Evolutionary conservation across 1,284 basidiomycete genomes (phyloP).

Genomic region (Hemileia vastatrix): DNA sequence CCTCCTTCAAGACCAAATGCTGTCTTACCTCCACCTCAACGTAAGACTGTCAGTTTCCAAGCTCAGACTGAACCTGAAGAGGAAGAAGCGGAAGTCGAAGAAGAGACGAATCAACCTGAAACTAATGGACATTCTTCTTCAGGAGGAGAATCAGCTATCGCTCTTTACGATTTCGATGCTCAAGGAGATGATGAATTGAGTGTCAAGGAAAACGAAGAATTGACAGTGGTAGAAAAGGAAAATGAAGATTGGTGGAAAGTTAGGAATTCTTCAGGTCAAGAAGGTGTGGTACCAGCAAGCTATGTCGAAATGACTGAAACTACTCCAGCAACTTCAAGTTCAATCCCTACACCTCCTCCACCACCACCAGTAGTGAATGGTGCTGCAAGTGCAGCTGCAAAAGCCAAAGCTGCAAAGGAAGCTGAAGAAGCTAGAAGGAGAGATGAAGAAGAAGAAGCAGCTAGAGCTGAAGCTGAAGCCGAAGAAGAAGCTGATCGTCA

Average conservation of each 20-base stretch:
- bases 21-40: slow-evolving; percentile 30
- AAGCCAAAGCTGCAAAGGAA: slow-evolving; percentile 41
- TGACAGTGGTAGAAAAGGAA: slow-evolving; percentile 72
- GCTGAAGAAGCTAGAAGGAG: slow-evolving; percentile 35
- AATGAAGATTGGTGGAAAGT: slow-evolving; percentile 98
- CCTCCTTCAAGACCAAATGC: slow-evolving; percentile 29
- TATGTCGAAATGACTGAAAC: slow-evolving; percentile 66
- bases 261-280: slow-evolving; percentile 58
- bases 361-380: slow-evolving; percentile 37
- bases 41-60: slow-evolving; percentile 34
- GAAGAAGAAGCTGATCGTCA: slow-evolving; percentile 35
- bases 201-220: slow-evolving; percentile 70
- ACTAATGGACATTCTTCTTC: slow-evolving; percentile 7
- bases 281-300: slow-evolving; percentile 92
- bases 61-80: slow-evolving; percentile 13
- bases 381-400: slow-evolving; percentile 47
- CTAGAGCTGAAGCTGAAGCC: slow-evolving; percentile 30
- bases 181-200: slow-evolving; percentile 88
- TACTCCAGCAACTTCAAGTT: slow-evolving; percentile 15
- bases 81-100: slow-evolving; percentile 8
- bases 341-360: background rate
- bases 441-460: slow-evolving; percentile 51
- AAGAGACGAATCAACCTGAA: background rate
- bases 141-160: slow-evolving; percentile 53
- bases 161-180: slow-evolving; percentile 85